A percentile compares a stretch with the other conserved stretches of the same genome.
Evolutionary conservation across 345 rosid species (phyloP).

Genomic region (Sonneratia caseolaris): DNA sequence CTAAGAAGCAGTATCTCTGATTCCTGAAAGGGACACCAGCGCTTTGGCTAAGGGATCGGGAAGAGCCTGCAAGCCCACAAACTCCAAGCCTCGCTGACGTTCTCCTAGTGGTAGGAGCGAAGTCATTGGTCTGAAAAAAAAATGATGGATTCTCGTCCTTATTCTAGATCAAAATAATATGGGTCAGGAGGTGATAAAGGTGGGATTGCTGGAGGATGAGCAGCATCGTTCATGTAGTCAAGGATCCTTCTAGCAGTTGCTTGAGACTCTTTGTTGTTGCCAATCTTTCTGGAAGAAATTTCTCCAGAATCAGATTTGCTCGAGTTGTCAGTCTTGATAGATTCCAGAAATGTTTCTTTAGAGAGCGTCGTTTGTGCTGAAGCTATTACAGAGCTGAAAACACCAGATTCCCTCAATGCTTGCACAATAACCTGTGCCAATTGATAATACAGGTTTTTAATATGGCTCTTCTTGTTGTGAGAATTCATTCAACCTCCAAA

Average conservation of each 20-base stretch:
- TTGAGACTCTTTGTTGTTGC: constrained; percentile 28
- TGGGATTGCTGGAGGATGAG: constrained; percentile 35
- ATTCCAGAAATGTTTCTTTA: constrained; percentile 20
- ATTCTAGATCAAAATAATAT: constrained; percentile 11
- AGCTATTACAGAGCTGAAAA: constrained; percentile 43
- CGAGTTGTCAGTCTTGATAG: constrained; percentile 24
- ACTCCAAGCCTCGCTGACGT: constrained; percentile 6
- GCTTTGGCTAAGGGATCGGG: constrained; percentile 44
- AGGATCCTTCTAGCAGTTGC: constrained; percentile 38
- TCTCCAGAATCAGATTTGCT: constrained; percentile 12
- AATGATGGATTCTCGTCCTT: not conserved
- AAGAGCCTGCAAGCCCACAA: constrained; percentile 23
- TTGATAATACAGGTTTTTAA: not conserved
- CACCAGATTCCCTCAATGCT: constrained; percentile 67
- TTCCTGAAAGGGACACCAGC: constrained; percentile 17
- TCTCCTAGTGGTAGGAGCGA: not conserved
- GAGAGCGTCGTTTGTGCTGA: constrained; percentile 28
- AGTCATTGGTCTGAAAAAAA: not conserved
- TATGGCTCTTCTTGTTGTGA: not conserved
- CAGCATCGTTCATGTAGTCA: constrained; percentile 20
- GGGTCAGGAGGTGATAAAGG: constrained; percentile 56
- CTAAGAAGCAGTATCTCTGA: not conserved
- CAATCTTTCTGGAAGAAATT: constrained; percentile 39
- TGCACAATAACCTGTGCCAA: constrained; percentile 52
- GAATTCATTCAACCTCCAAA: not conserved